Percentiles rank a stretch among this genome's conserved stretches.
Evolutionary conservation across 441 rosid species (phyloP).

Genomic region (Adansonia gregorii): DNA sequence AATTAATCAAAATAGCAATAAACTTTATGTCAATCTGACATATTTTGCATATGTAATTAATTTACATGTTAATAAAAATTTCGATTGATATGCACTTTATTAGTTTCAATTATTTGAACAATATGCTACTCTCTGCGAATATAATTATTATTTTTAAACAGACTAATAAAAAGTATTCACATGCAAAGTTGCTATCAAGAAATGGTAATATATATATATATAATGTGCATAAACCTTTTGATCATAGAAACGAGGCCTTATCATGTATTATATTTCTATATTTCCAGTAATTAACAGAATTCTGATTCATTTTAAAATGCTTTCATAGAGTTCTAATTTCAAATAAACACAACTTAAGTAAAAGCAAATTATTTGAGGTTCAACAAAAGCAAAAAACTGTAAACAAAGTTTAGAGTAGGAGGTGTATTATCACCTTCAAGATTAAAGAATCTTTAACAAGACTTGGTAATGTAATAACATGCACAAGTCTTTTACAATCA

Average conservation of each 20-base stretch:
- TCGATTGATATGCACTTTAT: neutral
- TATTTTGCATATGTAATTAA: neutral
- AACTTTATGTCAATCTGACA: neutral
- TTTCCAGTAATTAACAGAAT: neutral
- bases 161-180: neutral
- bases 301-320: neutral
- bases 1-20: neutral
- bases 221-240: neutral
- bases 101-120: slow-evolving; percentile 4
- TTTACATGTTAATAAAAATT: neutral
- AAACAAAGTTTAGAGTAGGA: neutral
- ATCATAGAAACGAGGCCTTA: neutral
- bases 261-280: neutral
- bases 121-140: neutral
- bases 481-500: slow-evolving; percentile 3
- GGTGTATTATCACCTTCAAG: slow-evolving; percentile 9
- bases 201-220: neutral
- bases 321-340: neutral
- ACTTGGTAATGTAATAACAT: slow-evolving; percentile 2
- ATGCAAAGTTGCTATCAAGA: neutral
- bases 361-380: slow-evolving; percentile 6
- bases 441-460: slow-evolving; percentile 8
- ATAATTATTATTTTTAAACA: slow-evolving; percentile 9
- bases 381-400: neutral
- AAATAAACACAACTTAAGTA: neutral